These are phyloP conservation scores for Ceratocystis diversiconidia DNA, from an alignment of 2,329 filamentous ascomycete species.

Conservation along the genomic window DNA sequence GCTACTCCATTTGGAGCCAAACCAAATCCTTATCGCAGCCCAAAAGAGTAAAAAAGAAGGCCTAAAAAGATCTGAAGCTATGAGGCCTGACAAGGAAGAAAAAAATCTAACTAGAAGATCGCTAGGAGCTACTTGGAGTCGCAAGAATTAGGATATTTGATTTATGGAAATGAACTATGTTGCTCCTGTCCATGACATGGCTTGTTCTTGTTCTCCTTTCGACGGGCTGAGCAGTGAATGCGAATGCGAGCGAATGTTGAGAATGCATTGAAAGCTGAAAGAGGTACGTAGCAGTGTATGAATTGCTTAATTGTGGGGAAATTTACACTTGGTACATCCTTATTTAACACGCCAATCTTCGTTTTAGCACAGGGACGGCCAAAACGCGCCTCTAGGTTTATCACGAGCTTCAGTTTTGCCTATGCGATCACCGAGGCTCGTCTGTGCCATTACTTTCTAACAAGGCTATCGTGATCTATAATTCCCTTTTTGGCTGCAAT, in stretches of 20 bases:
- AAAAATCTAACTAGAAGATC: too few relatives aligned
- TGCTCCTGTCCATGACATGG: not conserved
- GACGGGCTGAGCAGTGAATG: not conserved
- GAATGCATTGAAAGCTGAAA: not conserved
- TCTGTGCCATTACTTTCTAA: not conserved
- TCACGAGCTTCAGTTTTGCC: not conserved
- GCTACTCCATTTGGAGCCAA: slow-evolving; percentile 22
- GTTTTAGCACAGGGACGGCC: not conserved
- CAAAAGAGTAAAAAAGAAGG: not conserved
- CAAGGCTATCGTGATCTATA: not conserved
- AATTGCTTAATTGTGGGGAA: not conserved
- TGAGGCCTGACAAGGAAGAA: too few relatives aligned
- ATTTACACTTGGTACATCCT: not conserved
- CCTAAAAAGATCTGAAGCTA: not conserved
- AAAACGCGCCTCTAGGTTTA: not conserved
- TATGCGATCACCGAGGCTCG: not conserved
- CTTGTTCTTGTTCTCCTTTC: not conserved
- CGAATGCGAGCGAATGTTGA: not conserved
- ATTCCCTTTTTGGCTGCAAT: not conserved
- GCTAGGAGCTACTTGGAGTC: not conserved
- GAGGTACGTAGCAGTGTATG: not conserved
- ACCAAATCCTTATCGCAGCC: not conserved
- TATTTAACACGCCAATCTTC: not conserved
- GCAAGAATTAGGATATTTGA: not conserved
- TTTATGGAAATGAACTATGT: not conserved